Conservation (phyloP, 1,284 basidiomycete species). For the Fomitopsis pinicola region DNA sequence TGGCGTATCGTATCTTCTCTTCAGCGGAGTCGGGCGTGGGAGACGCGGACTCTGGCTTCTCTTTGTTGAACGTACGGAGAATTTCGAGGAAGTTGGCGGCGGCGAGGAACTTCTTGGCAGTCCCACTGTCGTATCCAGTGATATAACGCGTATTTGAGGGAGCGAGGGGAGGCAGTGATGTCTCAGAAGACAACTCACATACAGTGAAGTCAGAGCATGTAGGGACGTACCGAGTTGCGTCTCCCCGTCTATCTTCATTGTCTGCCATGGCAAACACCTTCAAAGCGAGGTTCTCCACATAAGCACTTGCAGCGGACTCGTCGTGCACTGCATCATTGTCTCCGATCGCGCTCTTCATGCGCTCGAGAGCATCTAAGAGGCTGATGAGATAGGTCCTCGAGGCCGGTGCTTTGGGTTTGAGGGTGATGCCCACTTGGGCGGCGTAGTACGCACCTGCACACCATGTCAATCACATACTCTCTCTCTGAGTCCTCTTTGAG, state of each 20-base stretch:
- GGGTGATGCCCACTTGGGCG: conserved; percentile 79
- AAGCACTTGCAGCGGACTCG: conserved; percentile 80
- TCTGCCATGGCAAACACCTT: conserved; percentile 89
- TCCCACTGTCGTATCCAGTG: conserved; percentile 47
- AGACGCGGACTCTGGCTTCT: conserved; percentile 46
- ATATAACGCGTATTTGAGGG: background rate
- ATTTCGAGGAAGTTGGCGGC: conserved; percentile 86
- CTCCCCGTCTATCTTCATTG: conserved; percentile 80
- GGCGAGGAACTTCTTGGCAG: conserved; percentile 86
- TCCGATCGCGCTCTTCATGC: conserved; percentile 73
- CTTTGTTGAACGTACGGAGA: conserved; percentile 71
- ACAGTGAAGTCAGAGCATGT: background rate
- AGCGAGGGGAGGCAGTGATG: background rate
- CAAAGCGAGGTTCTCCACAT: conserved; percentile 92
- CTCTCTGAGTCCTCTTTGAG: background rate
- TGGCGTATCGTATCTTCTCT: conserved; percentile 83
- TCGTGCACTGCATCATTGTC: conserved; percentile 81
- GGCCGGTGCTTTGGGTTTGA: conserved; percentile 54
- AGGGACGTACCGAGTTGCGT: conserved; percentile 58
- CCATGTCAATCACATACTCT: background rate
- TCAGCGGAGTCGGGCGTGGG: conserved; percentile 15
- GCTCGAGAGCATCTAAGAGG: conserved; percentile 79
- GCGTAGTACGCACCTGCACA: conserved; percentile 82
- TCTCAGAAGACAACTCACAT: conserved; percentile 8
- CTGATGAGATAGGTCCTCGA: conserved; percentile 71